These are phyloP conservation scores for Colletotrichum tropicale DNA, from an alignment of 2,329 filamentous ascomycete genomes.

Conservation along the genomic window DNA sequence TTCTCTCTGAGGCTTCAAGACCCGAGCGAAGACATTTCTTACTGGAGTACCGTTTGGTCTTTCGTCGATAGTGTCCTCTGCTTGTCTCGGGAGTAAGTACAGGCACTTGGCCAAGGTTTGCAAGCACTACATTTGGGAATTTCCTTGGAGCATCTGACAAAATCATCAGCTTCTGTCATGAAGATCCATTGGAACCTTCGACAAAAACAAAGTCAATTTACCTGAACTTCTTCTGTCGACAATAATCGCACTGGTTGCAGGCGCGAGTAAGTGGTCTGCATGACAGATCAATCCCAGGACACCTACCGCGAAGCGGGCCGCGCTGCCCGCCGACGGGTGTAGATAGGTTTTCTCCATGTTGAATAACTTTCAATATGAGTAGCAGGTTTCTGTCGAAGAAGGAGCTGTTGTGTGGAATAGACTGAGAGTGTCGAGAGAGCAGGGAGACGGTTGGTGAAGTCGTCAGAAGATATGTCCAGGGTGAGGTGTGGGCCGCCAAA, in stretches of 20 bases:
- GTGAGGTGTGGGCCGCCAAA: neutral
- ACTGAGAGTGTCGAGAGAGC: neutral
- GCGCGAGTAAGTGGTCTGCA: neutral
- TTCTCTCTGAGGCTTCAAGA: neutral
- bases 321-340: neutral
- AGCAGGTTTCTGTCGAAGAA: neutral
- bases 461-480: neutral
- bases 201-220: neutral
- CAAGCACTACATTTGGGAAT: conserved; percentile 4
- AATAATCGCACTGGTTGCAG: neutral
- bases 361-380: neutral
- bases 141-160: neutral
- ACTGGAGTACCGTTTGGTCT: neutral
- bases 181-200: neutral
- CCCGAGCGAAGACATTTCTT: neutral
- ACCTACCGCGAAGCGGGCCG: conserved; percentile 2
- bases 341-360: neutral
- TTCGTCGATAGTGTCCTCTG: neutral
- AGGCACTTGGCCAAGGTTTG: neutral
- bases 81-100: neutral
- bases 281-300: neutral
- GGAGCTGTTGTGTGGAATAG: neutral
- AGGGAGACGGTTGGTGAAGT: neutral
- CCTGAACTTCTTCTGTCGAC: conserved; percentile 7
- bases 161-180: neutral